A percentile compares a stretch with the other conserved stretches of the same genome.
Evolutionary conservation across 108 stramenopile genomes (phyloP).

Genomic region (Fragilariopsis cylindrus): DNA sequence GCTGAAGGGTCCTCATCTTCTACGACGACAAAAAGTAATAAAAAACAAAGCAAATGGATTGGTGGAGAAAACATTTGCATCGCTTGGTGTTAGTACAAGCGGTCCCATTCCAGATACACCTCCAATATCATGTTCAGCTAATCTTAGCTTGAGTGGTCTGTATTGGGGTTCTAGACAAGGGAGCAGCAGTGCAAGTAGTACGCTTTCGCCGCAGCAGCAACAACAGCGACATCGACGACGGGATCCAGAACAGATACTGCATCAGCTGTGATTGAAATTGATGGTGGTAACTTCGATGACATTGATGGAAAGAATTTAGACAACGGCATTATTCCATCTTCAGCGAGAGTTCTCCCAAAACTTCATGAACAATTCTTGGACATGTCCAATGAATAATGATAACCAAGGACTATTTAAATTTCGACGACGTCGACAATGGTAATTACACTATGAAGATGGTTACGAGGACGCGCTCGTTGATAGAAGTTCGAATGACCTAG

Average conservation of each 20-base stretch:
- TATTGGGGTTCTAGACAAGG: constrained; percentile 31
- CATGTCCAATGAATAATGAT: too few species aligned
- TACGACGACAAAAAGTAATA: constrained; percentile 21
- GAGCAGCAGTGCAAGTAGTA: not conserved
- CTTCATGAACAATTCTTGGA: too few species aligned
- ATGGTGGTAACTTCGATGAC: too few species aligned
- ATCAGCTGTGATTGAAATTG: not conserved
- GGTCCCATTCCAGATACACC: constrained; percentile 63
- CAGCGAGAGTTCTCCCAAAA: too few species aligned
- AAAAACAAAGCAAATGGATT: constrained; percentile 21
- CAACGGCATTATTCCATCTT: too few species aligned
- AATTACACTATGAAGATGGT: too few species aligned
- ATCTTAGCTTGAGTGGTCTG: constrained; percentile 65
- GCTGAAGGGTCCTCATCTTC: not conserved
- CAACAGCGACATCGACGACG: not conserved
- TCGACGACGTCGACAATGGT: too few species aligned
- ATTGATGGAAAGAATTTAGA: too few species aligned
- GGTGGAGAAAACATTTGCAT: constrained; percentile 49
- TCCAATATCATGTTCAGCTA: constrained; percentile 50
- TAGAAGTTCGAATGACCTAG: too few species aligned
- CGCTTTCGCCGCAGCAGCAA: not conserved
- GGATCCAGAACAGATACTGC: not conserved
- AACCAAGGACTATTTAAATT: too few species aligned
- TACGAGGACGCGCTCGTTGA: too few species aligned
- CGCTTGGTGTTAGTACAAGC: constrained; percentile 50